phyloP scores from a whole-genome alignment of 1,284 basidiomycete genomes.

The Gymnopus androsaceus region DNA sequence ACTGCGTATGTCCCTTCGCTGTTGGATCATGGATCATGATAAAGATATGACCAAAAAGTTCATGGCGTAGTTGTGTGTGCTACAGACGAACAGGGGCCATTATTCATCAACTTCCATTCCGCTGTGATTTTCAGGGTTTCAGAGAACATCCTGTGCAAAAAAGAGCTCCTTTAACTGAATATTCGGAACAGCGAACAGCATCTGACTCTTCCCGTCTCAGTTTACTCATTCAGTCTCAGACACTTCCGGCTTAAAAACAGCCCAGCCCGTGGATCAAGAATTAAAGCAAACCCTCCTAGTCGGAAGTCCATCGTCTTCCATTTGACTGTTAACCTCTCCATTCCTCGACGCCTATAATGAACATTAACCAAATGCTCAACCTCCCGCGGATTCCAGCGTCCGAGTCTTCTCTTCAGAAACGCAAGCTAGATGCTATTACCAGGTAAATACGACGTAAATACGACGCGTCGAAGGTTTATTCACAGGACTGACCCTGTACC shows the following conservation, averaged over 20 bases:
- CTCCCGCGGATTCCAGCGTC: background rate
- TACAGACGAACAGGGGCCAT: background rate
- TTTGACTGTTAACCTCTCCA: background rate
- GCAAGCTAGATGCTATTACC: background rate
- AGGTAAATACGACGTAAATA: background rate
- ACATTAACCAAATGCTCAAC: background rate
- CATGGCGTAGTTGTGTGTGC: too few species aligned
- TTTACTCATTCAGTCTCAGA: background rate
- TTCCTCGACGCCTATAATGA: background rate
- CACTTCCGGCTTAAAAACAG: background rate
- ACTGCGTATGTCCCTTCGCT: background rate
- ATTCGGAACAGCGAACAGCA: background rate
- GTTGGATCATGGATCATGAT: too few species aligned
- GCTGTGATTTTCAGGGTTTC: background rate
- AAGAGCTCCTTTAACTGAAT: background rate
- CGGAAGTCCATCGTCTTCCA: too few species aligned
- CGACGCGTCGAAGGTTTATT: too few species aligned
- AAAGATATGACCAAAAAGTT: too few species aligned
- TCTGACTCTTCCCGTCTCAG: background rate
- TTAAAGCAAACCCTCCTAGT: too few species aligned
- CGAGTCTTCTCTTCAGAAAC: background rate
- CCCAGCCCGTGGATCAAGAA: background rate
- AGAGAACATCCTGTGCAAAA: background rate
- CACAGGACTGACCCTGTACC: background rate
- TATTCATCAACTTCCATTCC: background rate